Conservation (phyloP, 805 yeast species). For the Candida glaebosa region DNA sequence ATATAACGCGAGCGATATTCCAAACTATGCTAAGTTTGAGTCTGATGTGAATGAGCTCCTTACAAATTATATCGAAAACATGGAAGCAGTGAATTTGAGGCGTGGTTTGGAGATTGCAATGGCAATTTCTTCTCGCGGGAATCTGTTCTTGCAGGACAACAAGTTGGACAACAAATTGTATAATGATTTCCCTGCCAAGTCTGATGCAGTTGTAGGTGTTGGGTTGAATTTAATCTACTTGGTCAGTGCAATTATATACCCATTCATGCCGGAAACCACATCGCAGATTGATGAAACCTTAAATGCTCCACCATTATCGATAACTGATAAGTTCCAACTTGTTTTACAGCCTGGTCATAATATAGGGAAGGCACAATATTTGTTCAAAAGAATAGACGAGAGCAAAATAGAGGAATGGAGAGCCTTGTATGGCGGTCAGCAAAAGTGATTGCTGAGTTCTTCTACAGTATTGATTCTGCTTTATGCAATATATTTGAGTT, state of each 20-base stretch:
- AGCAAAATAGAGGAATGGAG: conserved; percentile 86
- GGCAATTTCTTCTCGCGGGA: conserved; percentile 90
- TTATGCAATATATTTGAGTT: too few species aligned
- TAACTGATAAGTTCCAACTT: conserved; percentile 71
- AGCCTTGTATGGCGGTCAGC: conserved; percentile 78
- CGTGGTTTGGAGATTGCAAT: conserved; percentile 89
- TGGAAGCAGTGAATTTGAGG: conserved; percentile 80
- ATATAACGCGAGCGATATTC: conserved; percentile 46
- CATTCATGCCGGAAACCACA: conserved; percentile 87
- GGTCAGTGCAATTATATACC: conserved; percentile 76
- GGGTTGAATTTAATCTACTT: conserved; percentile 86
- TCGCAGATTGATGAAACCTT: conserved; percentile 69
- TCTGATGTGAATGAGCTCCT: conserved; percentile 63
- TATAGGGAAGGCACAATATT: conserved; percentile 85
- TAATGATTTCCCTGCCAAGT: conserved; percentile 67
- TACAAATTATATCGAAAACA: conserved; percentile 56
- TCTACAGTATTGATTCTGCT: too few species aligned
- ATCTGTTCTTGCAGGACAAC: conserved; percentile 92
- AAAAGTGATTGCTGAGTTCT: conserved; percentile 25
- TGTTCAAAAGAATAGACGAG: conserved; percentile 90
- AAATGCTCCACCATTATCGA: conserved; percentile 75
- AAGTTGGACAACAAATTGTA: conserved; percentile 87
- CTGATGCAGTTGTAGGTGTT: conserved; percentile 90
- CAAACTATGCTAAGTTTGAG: conserved; percentile 44
- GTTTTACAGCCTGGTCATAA: conserved; percentile 77